Conservation (phyloP, 1,139 yeast genomes). For the Candida mesenterica region DNA sequence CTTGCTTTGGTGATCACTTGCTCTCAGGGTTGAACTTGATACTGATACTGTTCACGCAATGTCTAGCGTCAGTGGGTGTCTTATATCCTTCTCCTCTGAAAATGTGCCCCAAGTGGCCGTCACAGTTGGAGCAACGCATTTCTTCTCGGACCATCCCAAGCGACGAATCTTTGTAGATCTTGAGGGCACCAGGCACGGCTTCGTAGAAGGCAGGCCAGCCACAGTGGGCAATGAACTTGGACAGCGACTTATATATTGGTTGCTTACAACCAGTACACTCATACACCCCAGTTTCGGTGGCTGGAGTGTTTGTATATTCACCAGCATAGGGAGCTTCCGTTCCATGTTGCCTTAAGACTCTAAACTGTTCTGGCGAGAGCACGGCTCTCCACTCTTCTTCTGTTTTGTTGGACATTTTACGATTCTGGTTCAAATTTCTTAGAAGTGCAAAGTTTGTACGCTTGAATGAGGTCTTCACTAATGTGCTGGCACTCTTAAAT, state of each 20-base stretch:
- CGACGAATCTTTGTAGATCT: slow-evolving; percentile 55
- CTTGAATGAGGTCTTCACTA: too few relatives aligned
- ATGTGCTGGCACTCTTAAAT: too few relatives aligned
- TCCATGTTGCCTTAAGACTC: slow-evolving; percentile 72
- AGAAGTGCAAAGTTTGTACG: too few relatives aligned
- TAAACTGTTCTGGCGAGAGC: slow-evolving; percentile 73
- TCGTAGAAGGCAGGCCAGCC: slow-evolving; percentile 98
- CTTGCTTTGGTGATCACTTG: too few relatives aligned
- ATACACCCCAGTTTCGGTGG: slow-evolving; percentile 57
- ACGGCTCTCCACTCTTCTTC: slow-evolving; percentile 81
- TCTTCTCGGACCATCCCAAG: slow-evolving; percentile 83
- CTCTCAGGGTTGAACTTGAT: slow-evolving; percentile 50
- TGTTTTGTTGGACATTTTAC: slow-evolving; percentile 28
- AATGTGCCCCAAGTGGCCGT: slow-evolving; percentile 93
- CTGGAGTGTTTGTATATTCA: slow-evolving; percentile 52
- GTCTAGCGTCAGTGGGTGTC: slow-evolving; percentile 89
- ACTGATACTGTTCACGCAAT: slow-evolving; percentile 88
- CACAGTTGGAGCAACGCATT: slow-evolving; percentile 85
- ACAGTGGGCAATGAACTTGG: slow-evolving; percentile 88
- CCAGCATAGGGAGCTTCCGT: slow-evolving; percentile 87
- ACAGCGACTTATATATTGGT: slow-evolving; percentile 73
- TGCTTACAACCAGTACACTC: slow-evolving; percentile 81
- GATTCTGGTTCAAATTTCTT: too few relatives aligned
- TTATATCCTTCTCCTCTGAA: slow-evolving; percentile 92
- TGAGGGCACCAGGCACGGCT: slow-evolving; percentile 79